Conservation (phyloP, 257 asterid species). For the Solanum gandarillasii region DNA sequence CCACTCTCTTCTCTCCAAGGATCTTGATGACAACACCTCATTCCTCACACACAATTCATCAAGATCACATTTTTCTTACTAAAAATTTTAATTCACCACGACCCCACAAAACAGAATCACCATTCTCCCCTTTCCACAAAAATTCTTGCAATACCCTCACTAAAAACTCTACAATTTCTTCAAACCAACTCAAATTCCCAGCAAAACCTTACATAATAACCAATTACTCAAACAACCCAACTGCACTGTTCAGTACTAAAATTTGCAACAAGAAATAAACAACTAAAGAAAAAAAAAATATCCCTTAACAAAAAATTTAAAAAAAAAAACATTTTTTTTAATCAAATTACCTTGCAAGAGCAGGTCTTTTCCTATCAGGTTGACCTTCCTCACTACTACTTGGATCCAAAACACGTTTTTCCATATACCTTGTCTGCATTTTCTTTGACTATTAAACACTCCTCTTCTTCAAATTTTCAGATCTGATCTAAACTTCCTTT, state of each 20-base stretch:
- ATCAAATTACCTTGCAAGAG: slow-evolving; percentile 75
- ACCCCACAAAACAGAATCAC: not conserved
- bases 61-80: not conserved
- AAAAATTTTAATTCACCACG: not conserved
- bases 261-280: not conserved
- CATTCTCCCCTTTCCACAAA: not conserved
- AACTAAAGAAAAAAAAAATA: not conserved
- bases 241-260: not conserved
- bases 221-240: not conserved
- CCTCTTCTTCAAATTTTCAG: not conserved
- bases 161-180: not conserved
- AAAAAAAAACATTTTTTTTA: not conserved
- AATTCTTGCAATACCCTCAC: not conserved
- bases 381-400: slow-evolving; percentile 52
- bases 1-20: not conserved
- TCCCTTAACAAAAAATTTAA: not conserved
- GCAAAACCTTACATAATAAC: not conserved
- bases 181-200: not conserved
- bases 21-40: not conserved
- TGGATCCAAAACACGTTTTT: slow-evolving; percentile 69
- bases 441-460: not conserved
- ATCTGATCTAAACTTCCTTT: slow-evolving; percentile 37
- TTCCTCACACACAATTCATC: not conserved
- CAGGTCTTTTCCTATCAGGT: slow-evolving; percentile 89
- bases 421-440: slow-evolving; percentile 64